A percentile compares a stretch with the other conserved stretches of the same genome.
These are phyloP conservation scores for Metschnikowia aberdeeniae DNA, from an alignment of 805 yeast genomes.

Conservation along the genomic window DNA sequence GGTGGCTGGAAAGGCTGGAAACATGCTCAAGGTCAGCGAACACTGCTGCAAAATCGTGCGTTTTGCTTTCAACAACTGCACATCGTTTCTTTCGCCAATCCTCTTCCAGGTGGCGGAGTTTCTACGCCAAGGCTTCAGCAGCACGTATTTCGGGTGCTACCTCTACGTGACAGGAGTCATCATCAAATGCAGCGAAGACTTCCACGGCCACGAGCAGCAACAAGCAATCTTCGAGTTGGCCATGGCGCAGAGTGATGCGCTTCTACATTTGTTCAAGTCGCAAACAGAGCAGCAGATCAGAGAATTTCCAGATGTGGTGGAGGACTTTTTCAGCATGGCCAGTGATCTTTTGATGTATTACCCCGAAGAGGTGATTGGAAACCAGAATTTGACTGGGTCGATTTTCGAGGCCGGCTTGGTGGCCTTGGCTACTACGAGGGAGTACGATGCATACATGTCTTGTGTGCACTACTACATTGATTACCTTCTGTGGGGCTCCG, in stretches of 20 bases:
- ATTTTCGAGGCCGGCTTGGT: constrained; percentile 57
- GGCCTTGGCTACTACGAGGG: constrained; percentile 50
- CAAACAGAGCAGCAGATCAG: constrained; percentile 27
- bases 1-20: constrained; percentile 53
- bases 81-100: constrained; percentile 52
- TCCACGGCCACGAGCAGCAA: constrained; percentile 54
- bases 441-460: constrained; percentile 65
- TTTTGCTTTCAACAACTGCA: constrained; percentile 59
- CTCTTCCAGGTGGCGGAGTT: constrained; percentile 62
- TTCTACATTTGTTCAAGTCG: constrained; percentile 40
- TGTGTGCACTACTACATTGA: constrained; percentile 78
- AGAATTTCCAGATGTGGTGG: constrained; percentile 64
- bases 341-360: constrained; percentile 73
- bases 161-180: constrained; percentile 86
- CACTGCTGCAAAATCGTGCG: constrained; percentile 66
- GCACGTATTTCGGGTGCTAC: constrained; percentile 73
- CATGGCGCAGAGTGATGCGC: constrained; percentile 56
- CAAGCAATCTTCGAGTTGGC: constrained; percentile 73
- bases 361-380: constrained; percentile 49
- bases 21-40: constrained; percentile 64
- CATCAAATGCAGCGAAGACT: constrained; percentile 53
- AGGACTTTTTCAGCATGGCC: constrained; percentile 82
- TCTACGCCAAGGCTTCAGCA: constrained; percentile 65
- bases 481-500: constrained; percentile 78
- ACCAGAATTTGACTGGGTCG: constrained; percentile 45